Percentiles rank a stretch among this genome's conserved stretches.
Conservation (phyloP, 805 yeast genomes). For the Metschnikowia shivogae region DNA sequence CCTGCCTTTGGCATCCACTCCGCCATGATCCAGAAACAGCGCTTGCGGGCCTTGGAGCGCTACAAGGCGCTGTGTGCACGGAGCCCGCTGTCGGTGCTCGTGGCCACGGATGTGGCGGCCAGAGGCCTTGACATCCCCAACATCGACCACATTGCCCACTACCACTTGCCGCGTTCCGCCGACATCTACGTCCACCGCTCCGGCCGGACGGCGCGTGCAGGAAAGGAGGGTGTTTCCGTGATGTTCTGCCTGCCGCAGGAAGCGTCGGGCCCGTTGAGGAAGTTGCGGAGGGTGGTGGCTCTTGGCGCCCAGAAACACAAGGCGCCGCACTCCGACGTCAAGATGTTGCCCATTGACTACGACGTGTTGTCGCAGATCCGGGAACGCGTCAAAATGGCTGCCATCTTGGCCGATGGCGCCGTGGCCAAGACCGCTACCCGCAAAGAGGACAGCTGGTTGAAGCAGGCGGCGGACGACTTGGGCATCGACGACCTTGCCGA, state of each 20-base stretch:
- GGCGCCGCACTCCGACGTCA: constrained; percentile 48
- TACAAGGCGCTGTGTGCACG: constrained; percentile 53
- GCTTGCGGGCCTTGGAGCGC: constrained; percentile 79
- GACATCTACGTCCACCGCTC: constrained; percentile 94
- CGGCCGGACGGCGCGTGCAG: constrained; percentile 98
- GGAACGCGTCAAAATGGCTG: constrained; percentile 64
- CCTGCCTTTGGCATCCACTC: constrained; percentile 82
- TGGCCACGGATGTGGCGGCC: constrained; percentile 98
- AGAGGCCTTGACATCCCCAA: constrained; percentile 91
- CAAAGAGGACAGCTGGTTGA: constrained; percentile 77
- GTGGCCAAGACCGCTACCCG: constrained; percentile 53
- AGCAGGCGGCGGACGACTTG: constrained; percentile 88
- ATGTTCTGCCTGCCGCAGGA: constrained; percentile 93
- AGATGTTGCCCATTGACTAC: constrained; percentile 70
- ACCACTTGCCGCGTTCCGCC: constrained; percentile 90
- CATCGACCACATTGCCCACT: constrained; percentile 92
- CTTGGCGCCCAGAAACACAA: constrained; percentile 25
- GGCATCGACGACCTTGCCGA: constrained; percentile 73
- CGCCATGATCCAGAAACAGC: constrained; percentile 90
- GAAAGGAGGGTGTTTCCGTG: constrained; percentile 89
- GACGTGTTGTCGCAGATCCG: constrained; percentile 68
- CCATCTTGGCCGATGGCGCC: constrained; percentile 70
- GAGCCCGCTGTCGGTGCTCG: constrained; percentile 58
- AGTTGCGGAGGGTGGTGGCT: constrained; percentile 58
- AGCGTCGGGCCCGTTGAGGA: constrained; percentile 80